Evolutionary conservation across 192 early-diverging fungal species (phyloP), one percentile per base, ranked within the genome.

Genomic region (Mortierella antarctica): DNA sequence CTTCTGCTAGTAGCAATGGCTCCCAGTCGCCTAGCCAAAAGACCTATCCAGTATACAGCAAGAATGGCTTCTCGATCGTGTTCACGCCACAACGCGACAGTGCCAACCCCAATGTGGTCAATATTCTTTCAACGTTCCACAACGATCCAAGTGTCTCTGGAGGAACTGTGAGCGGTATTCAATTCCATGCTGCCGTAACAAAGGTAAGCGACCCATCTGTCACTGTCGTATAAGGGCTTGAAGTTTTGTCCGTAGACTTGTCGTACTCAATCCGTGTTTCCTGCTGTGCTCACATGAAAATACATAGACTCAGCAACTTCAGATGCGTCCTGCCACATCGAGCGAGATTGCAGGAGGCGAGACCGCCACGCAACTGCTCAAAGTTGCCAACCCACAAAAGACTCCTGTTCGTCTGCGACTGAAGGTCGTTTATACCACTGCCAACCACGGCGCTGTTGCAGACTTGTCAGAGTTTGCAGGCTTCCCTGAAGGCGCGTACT

Each of bases 141-240:
- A 97, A 95, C 70, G 73, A 85, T 58, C 82, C 83, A 14, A 65
- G n/a, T 44, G 65, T 67, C 8, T 59, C 84, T 17, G 87, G 88
- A 49, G 87, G 86, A 8, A 41, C 72, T 5, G 84, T 97, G 46
- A 84, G 82, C 18, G 90, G 89, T 21, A 62, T 98, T 23, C 86
- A 88, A 57, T 94, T 99, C 75, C 89, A 95, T 82, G 97, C 96
- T 13, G 98, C 98, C 0, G 97, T 99, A 14, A 96, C 96, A 23
- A 96, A 96, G 58, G 73, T 74, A 66, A 4, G 45, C 11, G 42
- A 4, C 18, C 11, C 14, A 17, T 57, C 17, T 57, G 31, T 31
- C 31, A 31, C 3, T 31, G 31, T 31, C 31, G 31, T 31, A 31
- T 31, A 3, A 31, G 31, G 31, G 31, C 31, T 31, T 1, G 31